Percentiles rank a stretch among this genome's conserved stretches.
These are phyloP conservation scores for Sporothrix brasiliensis DNA, from an alignment of 2,329 filamentous ascomycete genomes.

Conservation along the genomic window DNA sequence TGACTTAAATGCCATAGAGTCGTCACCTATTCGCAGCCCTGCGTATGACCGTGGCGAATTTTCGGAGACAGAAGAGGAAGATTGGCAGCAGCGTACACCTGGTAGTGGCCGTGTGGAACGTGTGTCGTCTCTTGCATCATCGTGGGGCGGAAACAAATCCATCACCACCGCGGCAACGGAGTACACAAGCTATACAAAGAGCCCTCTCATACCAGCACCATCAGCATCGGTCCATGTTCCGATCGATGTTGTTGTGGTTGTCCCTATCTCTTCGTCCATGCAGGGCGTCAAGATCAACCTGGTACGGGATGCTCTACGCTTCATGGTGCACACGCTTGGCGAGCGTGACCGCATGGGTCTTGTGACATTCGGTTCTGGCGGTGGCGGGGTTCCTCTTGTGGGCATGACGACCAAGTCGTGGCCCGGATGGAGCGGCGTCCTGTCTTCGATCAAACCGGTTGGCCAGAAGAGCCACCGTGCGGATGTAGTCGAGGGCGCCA, in stretches of 20 bases:
- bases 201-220: constrained; percentile 41
- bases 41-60: constrained; percentile 77
- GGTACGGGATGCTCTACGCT: constrained; percentile 85
- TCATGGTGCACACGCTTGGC: constrained; percentile 86
- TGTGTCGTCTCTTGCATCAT: constrained; percentile 79
- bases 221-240: constrained; percentile 76
- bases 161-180: constrained; percentile 88
- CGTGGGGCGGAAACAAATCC: constrained; percentile 79
- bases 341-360: constrained; percentile 95
- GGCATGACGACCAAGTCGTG: constrained; percentile 97
- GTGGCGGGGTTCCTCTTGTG: constrained; percentile 91
- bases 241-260: constrained; percentile 92
- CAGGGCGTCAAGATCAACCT: constrained; percentile 98
- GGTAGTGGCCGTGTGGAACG: constrained; percentile 39
- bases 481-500: constrained; percentile 95
- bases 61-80: constrained; percentile 86
- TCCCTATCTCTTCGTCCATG: constrained; percentile 97
- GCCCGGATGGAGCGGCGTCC: constrained; percentile 84
- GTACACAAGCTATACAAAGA: constrained; percentile 73
- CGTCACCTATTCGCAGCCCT: constrained; percentile 64
- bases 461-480: constrained; percentile 95
- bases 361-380: constrained; percentile 94
- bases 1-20: constrained; percentile 76
- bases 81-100: constrained; percentile 64
- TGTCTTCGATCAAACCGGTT: constrained; percentile 86